Evolutionary conservation across 2,329 filamentous ascomycete genomes (phyloP), one percentile per base, ranked within the genome.

Genomic region (Didymella lethalis): DNA sequence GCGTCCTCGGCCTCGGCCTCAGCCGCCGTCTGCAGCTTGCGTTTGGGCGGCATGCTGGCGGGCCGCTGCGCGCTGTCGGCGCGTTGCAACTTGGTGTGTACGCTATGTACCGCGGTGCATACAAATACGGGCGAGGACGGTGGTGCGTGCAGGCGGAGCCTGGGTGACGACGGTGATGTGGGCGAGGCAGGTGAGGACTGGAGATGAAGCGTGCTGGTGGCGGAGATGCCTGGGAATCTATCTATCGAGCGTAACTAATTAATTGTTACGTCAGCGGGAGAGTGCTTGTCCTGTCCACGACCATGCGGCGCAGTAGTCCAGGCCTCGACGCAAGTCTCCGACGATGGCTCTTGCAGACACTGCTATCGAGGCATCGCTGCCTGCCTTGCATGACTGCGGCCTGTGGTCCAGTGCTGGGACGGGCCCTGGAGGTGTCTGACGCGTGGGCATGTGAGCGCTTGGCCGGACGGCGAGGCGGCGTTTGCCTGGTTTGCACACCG

Each of bases 1-100:
- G 87, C 85, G 74, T 84, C 86, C 57, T 83, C 80, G 57, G 75
- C 79, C 52, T 71, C 71, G 28, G 62, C 67, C 48, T 70, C 66
- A 53, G 66, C 69, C 57, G 74, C 69, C n/a, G 65, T 66, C 59
- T 65, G 65, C 43, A 56, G 49, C 68, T 82, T 82, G 50, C 80
- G 81, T 67, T 82, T 82, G n/a, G 78, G 74, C 38, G 80, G 74
- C 78, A 80, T 81, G 18, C 54, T 65, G 64, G 54, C 44, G 55
- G 32, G 20, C 25, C 32, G 43, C 36, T 49, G 45, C 51, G 48
- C 49, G 31, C 48, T 14, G 34, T 18, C 38, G 47, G 54, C 38
- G 79, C 77, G 48, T n/a, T 47, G n/a, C 2, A n/a, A 11, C 14
- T 40, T 3, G 18, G 11, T 14, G 18, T 31, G 11, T 32, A 28